Conservation (phyloP, 2,329 filamentous ascomycete species). For the Sarocladium kiliense region DNA sequence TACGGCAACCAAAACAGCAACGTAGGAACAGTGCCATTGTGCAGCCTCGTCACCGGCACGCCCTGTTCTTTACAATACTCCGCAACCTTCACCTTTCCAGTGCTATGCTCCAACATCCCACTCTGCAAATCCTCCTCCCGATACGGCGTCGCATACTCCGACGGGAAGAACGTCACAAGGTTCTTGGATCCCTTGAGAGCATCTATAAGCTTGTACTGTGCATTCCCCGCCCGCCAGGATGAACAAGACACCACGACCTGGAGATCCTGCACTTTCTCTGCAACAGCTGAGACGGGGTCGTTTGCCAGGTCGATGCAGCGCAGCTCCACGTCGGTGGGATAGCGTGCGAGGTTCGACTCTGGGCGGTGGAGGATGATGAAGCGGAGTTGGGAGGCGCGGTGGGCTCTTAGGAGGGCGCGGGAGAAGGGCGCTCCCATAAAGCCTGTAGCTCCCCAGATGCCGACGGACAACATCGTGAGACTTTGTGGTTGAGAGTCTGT, state of each 20-base stretch:
- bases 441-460: slow-evolving; percentile 4
- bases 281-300: no score
- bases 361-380: neutral
- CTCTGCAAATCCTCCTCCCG: neutral
- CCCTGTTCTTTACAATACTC: neutral
- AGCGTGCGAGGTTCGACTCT: neutral
- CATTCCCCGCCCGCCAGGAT: neutral
- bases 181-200: neutral
- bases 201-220: neutral
- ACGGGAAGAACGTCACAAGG: neutral
- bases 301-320: neutral
- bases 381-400: neutral
- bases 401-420: neutral
- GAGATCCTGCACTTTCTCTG: neutral
- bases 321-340: neutral
- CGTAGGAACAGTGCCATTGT: neutral
- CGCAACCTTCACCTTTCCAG: neutral
- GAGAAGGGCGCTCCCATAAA: slow-evolving; percentile 4
- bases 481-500: no score
- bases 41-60: neutral
- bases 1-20: neutral
- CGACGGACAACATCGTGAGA: neutral
- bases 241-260: slow-evolving; percentile 1
- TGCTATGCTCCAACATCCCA: neutral
- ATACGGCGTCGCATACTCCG: slow-evolving; percentile 1